phyloP scores from a whole-genome alignment of 768 basidiomycete genomes.

The Trametes elegans region DNA sequence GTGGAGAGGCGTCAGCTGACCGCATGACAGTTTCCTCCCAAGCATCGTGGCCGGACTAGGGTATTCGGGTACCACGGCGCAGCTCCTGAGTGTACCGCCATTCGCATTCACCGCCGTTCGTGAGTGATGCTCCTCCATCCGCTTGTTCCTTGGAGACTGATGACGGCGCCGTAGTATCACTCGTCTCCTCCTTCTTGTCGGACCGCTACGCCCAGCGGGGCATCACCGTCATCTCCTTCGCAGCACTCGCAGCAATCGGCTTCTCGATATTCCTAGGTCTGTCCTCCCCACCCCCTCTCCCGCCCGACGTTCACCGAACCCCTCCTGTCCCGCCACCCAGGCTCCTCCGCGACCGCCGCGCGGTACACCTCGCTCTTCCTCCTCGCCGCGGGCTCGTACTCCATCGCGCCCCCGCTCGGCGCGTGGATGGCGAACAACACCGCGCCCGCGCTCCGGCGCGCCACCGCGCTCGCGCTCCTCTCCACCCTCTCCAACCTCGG shows the following conservation, averaged over 20 bases:
- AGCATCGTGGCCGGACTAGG: conserved; percentile 30
- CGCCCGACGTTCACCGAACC: not conserved
- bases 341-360: conserved; percentile 35
- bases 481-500: conserved; percentile 60
- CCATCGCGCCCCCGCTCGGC: conserved; percentile 47
- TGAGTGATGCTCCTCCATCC: conserved; percentile 1
- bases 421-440: conserved; percentile 67
- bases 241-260: conserved; percentile 44
- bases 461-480: conserved; percentile 56
- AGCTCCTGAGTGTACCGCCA: conserved; percentile 35
- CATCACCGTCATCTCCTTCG: conserved; percentile 42
- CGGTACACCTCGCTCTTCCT: conserved; percentile 60
- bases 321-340: conserved; percentile 6
- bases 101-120: conserved; percentile 30
- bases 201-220: conserved; percentile 54
- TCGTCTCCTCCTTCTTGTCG: conserved; percentile 46
- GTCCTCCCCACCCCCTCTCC: conserved; percentile 9
- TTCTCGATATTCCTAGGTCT: conserved; percentile 54
- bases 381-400: conserved; percentile 51
- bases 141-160: not conserved
- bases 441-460: conserved; percentile 53
- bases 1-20: not conserved
- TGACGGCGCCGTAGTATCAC: conserved; percentile 29
- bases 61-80: conserved; percentile 25
- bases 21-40: conserved; percentile 22